A percentile compares a stretch with the other conserved stretches of the same genome.
phyloP scores from a whole-genome alignment of 176 grass and related monocot genomes.

The Hordeum marinum region DNA sequence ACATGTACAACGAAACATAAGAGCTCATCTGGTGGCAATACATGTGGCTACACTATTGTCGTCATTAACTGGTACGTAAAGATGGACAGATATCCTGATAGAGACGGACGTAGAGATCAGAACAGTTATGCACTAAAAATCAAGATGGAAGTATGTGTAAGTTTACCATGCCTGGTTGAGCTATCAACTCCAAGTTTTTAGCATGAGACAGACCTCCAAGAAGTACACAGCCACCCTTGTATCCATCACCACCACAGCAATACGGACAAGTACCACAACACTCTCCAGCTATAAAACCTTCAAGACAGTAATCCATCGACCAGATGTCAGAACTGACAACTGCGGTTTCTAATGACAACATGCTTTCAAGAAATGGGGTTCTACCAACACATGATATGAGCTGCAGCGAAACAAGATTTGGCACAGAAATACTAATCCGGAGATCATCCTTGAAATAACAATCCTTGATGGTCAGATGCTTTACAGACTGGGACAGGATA shows the following conservation, averaged over 20 bases:
- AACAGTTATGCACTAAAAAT: neutral
- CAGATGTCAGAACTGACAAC: fast-evolving
- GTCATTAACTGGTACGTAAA: neutral
- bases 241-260: neutral
- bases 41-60: neutral
- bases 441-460: fast-evolving
- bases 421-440: neutral
- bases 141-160: neutral
- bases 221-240: neutral
- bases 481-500: neutral
- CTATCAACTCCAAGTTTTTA: neutral
- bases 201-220: neutral
- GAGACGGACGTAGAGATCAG: neutral
- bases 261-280: neutral
- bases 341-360: neutral
- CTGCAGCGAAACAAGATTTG: neutral
- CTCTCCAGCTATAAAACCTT: neutral
- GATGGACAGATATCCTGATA: neutral
- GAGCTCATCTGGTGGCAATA: neutral
- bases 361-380: neutral
- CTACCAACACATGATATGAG: fast-evolving
- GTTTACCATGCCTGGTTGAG: neutral
- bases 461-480: neutral
- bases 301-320: neutral
- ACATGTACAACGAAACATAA: neutral